Evolutionary conservation across 2,329 filamentous ascomycete genomes (phyloP).

Genomic region (Aspergillus alliaceus): DNA sequence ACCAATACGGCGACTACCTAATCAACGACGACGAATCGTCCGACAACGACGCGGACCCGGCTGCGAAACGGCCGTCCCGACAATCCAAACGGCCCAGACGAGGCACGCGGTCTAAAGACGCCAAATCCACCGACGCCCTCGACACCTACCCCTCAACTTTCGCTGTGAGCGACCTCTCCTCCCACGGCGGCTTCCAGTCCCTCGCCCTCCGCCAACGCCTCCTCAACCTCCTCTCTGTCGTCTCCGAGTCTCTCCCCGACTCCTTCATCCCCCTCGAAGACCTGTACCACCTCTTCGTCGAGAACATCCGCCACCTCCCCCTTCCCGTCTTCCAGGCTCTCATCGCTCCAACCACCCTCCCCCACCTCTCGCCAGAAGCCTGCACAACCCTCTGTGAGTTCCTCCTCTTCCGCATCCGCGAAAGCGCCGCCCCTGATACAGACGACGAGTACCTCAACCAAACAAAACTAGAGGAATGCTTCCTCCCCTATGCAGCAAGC

Average conservation of each 20-base stretch:
- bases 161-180: constrained; percentile 23
- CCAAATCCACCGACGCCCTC: neutral
- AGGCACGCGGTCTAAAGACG: constrained; percentile 17
- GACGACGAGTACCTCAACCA: constrained; percentile 49
- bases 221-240: constrained; percentile 41
- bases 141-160: neutral
- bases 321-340: constrained; percentile 48
- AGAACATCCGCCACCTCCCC: constrained; percentile 47
- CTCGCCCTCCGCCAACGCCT: constrained; percentile 48
- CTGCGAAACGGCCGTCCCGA: constrained; percentile 19
- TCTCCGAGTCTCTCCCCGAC: constrained; percentile 36
- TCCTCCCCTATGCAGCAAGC: constrained; percentile 65
- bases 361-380: constrained; percentile 36
- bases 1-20: constrained; percentile 48
- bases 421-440: constrained; percentile 39
- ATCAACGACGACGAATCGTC: constrained; percentile 27
- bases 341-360: constrained; percentile 46
- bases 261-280: constrained; percentile 40
- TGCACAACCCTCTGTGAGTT: constrained; percentile 55
- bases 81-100: constrained; percentile 36
- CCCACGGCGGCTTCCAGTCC: constrained; percentile 39
- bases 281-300: constrained; percentile 45
- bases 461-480: constrained; percentile 57
- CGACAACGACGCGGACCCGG: constrained; percentile 20
- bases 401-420: constrained; percentile 52